Evolutionary conservation across 768 basidiomycete genomes (phyloP).

Genomic region (Arthromyces matolae): DNA sequence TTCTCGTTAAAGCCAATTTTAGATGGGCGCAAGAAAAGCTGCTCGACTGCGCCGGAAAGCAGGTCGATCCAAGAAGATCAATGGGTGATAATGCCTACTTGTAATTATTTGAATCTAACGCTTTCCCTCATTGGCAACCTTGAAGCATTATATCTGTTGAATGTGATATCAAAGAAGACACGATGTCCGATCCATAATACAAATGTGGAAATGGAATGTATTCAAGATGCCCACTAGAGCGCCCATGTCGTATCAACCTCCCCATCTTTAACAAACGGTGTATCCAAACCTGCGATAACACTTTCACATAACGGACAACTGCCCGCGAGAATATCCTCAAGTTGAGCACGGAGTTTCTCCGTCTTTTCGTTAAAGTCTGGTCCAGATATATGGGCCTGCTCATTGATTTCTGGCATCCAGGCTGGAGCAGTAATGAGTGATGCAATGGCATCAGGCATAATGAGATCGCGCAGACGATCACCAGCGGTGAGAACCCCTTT

Average conservation of each 20-base stretch:
- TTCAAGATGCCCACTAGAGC: constrained; percentile 42
- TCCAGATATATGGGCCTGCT: constrained; percentile 46
- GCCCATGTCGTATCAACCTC: constrained; percentile 80
- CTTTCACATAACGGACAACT: constrained; percentile 94
- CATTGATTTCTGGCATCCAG: constrained; percentile 71
- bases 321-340: constrained; percentile 87
- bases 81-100: constrained; percentile 50
- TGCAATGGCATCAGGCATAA: constrained; percentile 91
- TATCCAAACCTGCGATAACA: constrained; percentile 80
- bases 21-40: constrained; percentile 83
- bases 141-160: too few relatives aligned
- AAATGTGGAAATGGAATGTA: constrained; percentile 1
- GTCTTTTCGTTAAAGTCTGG: constrained; percentile 55
- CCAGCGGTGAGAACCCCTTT: constrained; percentile 84
- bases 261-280: constrained; percentile 77
- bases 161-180: constrained; percentile 7
- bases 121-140: too few relatives aligned
- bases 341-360: constrained; percentile 73
- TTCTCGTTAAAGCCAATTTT: too few relatives aligned
- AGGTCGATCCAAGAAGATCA: constrained; percentile 78
- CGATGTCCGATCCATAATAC: constrained; percentile 7
- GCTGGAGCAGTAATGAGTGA: constrained; percentile 73
- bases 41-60: constrained; percentile 68
- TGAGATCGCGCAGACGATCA: constrained; percentile 85
- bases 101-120: too few relatives aligned